phyloP scores from a whole-genome alignment of 1,284 basidiomycete genomes.

The Grifola frondosa region DNA sequence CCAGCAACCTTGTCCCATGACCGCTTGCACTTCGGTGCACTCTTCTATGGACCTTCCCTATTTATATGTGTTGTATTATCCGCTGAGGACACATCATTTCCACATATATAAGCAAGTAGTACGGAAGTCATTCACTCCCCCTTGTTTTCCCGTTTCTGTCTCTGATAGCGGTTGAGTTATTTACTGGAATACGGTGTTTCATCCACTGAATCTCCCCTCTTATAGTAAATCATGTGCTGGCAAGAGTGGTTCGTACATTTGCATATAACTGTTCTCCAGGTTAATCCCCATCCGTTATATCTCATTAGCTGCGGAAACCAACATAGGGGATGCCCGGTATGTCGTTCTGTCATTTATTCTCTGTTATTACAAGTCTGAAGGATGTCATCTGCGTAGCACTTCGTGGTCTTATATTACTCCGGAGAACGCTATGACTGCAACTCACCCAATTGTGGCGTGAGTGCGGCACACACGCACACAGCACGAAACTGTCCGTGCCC shows the following conservation, averaged over 20 bases:
- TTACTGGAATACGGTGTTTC: too few species aligned
- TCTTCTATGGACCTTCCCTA: too few species aligned
- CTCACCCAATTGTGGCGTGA: slow-evolving; percentile 40
- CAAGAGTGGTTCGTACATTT: slow-evolving; percentile 41
- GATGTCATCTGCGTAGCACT: slow-evolving; percentile 47
- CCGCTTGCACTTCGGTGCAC: too few species aligned
- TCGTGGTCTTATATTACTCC: slow-evolving; percentile 50
- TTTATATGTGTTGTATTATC: too few species aligned
- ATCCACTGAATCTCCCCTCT: neutral
- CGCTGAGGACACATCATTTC: too few species aligned
- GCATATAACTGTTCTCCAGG: slow-evolving; percentile 1
- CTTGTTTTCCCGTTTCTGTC: too few species aligned
- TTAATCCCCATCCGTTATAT: too few species aligned
- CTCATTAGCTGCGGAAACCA: slow-evolving; percentile 56
- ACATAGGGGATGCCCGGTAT: slow-evolving; percentile 63
- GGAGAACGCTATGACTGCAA: slow-evolving; percentile 45
- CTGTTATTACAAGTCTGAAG: neutral
- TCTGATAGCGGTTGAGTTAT: too few species aligned
- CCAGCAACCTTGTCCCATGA: too few species aligned
- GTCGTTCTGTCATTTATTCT: slow-evolving; percentile 11
- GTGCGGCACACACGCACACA: slow-evolving; percentile 44
- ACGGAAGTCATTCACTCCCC: too few species aligned
- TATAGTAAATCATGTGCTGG: slow-evolving; percentile 36
- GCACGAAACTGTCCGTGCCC: slow-evolving; percentile 36
- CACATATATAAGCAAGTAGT: too few species aligned